Evolutionary conservation across 192 early-diverging fungal genomes (phyloP).

Genomic region (Diversispora eburnea): DNA sequence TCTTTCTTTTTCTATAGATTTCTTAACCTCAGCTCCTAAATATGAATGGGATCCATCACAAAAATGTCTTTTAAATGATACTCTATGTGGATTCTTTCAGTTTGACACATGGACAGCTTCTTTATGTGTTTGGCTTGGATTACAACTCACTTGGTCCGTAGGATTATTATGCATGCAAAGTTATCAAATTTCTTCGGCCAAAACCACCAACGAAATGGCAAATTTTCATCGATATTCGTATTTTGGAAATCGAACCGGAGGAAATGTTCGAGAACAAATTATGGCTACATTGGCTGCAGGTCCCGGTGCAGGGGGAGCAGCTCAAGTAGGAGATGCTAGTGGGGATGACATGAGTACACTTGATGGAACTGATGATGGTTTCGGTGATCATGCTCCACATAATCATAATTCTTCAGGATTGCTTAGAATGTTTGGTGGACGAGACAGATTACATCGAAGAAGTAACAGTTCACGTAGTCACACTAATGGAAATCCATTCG

Average conservation of each 20-base stretch:
- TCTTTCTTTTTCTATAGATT: constrained; percentile 32
- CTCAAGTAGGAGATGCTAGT: constrained; percentile 31
- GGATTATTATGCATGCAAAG: constrained; percentile 73
- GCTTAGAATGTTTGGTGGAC: constrained; percentile 40
- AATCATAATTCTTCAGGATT: constrained; percentile 32
- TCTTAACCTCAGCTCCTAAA: constrained; percentile 41
- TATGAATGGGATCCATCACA: constrained; percentile 52
- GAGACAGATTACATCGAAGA: constrained; percentile 35
- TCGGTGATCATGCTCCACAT: constrained; percentile 35
- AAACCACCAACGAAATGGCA: constrained; percentile 89
- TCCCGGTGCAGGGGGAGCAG: constrained; percentile 35
- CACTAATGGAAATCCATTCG: constrained; percentile 65
- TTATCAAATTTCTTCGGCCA: constrained; percentile 69
- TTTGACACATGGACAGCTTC: constrained; percentile 70
- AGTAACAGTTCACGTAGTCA: constrained; percentile 30
- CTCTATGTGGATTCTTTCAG: constrained; percentile 70
- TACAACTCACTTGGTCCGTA: constrained; percentile 82
- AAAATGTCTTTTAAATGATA: constrained; percentile 56
- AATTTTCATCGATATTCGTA: constrained; percentile 73
- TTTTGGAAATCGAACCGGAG: constrained; percentile 29
- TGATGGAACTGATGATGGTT: constrained; percentile 30
- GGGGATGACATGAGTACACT: constrained; percentile 30
- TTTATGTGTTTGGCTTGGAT: constrained; percentile 65
- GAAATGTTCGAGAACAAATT: constrained; percentile 43
- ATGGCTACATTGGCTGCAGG: constrained; percentile 53